Base-by-base conservation (phyloP, 495 filamentous ascomycete species). In the Podospora appendiculata region DNA sequence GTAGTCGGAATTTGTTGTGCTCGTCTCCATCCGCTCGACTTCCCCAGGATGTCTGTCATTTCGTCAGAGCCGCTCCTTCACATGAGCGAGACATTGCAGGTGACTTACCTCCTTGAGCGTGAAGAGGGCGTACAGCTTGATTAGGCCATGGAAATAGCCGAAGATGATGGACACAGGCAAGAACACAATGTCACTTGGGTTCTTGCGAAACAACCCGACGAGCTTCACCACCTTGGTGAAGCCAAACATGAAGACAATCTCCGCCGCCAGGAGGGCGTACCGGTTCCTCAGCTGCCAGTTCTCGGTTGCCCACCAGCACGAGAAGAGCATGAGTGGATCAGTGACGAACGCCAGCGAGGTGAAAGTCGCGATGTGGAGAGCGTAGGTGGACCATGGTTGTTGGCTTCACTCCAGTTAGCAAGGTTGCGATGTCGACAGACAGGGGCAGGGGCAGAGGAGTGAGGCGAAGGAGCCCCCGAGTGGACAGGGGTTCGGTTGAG, bases 181-280 rank as follows among this genome's bases (percentile, higher is more conserved):
- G 54, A 81, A 80, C 32, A 84, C 52, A 41, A 88, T 73, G 59
- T 93, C 87, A 17, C 72, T 70, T 1, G 88, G 86, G 58, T 88
- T 79, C 32, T 79, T 81, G 54, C 81, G 70, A 66, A 89, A 89
- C 58, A 90, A 80, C 5, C 84, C 86, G 41, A 88, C 58, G 17
- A 90, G 65, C 67, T 91, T 91, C 66, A 91, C 77, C 41, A 84
- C 79, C 67, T 91, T 91, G 70, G 82, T 87, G 65, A 82, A 78
- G 60, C 53, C 56, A 46, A 87, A 77, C 73, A 66, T 66, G 64
- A 66, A 69, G 19, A 58, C 47, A 14, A 77, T 65, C 50, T 88
- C 76, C 5, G 70, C 63, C 34, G 57, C 63, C 56, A 86, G 72
- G 32, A 80, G 74, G 47, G 56, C 65, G 43, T 61, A 71, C 60